Percentiles rank a stretch among this genome's conserved stretches.
Evolutionary conservation across 257 asterid genomes (phyloP).

Genomic region (Paraleonurus japonicus): DNA sequence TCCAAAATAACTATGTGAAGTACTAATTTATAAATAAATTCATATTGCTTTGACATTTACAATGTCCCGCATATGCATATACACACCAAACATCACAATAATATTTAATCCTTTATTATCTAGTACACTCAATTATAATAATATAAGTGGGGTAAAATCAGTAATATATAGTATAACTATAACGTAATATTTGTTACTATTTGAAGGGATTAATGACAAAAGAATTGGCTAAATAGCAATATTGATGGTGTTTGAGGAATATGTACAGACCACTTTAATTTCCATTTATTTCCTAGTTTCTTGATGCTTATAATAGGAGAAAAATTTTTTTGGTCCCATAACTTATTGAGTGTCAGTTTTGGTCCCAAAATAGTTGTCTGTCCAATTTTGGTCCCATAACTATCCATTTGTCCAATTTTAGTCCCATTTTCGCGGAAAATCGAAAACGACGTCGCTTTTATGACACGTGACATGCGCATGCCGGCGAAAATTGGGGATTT

Average conservation of each 20-base stretch:
- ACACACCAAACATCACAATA: neutral
- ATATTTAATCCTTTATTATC: neutral
- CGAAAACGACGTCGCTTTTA: no score
- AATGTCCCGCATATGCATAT: neutral
- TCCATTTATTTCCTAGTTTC: constrained; percentile 1
- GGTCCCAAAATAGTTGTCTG: no score
- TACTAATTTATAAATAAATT: no score
- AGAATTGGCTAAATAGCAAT: constrained; percentile 10
- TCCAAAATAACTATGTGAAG: no score
- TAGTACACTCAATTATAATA: neutral
- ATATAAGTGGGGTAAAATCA: neutral
- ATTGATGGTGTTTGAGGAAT: neutral
- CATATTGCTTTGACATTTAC: neutral
- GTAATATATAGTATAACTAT: neutral
- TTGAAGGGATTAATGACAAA: neutral
- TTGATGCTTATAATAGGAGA: no score
- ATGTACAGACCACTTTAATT: neutral
- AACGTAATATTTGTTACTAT: neutral
- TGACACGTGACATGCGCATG: no score
- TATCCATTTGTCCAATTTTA: no score
- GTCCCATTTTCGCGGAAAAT: no score
- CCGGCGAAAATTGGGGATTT: no score
- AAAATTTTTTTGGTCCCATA: no score
- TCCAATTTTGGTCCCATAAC: no score
- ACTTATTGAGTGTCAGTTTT: no score